Evolutionary conservation across 306 rosid species (phyloP).

Genomic region (Hippophae tibetana): DNA sequence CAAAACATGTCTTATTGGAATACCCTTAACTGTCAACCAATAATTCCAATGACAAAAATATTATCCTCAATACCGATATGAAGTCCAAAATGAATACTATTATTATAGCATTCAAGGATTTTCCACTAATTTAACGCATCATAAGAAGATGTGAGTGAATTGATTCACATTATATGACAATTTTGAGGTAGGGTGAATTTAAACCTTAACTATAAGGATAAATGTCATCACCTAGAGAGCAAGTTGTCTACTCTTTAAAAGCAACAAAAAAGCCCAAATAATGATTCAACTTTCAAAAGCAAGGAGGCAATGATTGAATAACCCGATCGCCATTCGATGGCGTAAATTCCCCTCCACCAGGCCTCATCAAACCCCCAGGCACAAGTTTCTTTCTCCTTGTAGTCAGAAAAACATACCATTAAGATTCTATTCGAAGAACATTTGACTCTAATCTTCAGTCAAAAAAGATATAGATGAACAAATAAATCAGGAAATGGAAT

Average conservation of each 20-base stretch:
- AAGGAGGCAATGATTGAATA: slow-evolving; percentile 19
- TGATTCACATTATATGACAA: too few species aligned
- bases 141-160: too few species aligned
- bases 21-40: slow-evolving; percentile 54
- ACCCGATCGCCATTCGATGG: slow-evolving; percentile 93
- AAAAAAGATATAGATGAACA: not conserved
- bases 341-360: slow-evolving; percentile 70
- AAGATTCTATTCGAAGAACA: not conserved
- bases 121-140: too few species aligned
- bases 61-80: not conserved
- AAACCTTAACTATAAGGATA: too few species aligned
- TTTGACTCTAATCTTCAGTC: not conserved
- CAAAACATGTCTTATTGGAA: slow-evolving; percentile 60
- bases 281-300: not conserved
- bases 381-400: slow-evolving; percentile 67
- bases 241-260: not conserved
- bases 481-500: slow-evolving; percentile 1
- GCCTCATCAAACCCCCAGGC: slow-evolving; percentile 88
- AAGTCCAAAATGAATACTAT: too few species aligned
- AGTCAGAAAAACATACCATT: slow-evolving; percentile 12
- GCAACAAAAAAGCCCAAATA: not conserved
- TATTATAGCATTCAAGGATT: too few species aligned
- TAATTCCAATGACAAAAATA: not conserved
- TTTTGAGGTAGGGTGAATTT: too few species aligned
- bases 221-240: too few species aligned